Percentiles rank a stretch among this genome's conserved stretches.
Evolutionary conservation across 176 grass and related monocot species (phyloP).

Genomic region (Triticum dicoccoides): DNA sequence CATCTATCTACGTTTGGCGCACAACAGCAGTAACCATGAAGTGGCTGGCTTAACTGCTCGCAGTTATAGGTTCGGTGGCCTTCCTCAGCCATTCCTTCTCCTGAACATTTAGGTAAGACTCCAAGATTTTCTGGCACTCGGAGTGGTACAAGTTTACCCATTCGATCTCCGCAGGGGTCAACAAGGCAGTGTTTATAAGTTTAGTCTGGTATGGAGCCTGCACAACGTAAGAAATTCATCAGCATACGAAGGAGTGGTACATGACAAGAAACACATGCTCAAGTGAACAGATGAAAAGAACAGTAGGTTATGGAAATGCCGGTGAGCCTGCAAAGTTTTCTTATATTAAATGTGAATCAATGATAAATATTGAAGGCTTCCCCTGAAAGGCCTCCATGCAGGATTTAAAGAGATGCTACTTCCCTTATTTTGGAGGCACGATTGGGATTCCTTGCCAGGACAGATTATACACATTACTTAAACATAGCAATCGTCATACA

Average conservation of each 20-base stretch:
- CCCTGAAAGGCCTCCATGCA: no score
- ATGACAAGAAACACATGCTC: neutral
- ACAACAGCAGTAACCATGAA: neutral
- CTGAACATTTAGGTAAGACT: conserved; percentile 52
- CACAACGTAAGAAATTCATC: conserved; percentile 2
- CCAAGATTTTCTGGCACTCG: conserved; percentile 56
- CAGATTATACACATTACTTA: neutral
- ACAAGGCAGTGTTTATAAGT: conserved; percentile 56
- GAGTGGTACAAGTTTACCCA: conserved; percentile 84
- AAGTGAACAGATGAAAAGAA: neutral
- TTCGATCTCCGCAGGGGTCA: conserved; percentile 69
- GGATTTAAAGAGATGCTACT: no score
- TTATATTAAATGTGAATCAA: neutral
- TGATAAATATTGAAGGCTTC: neutral
- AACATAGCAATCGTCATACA: neutral
- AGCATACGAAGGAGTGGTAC: neutral
- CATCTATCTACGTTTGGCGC: conserved; percentile 4
- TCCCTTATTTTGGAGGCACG: neutral
- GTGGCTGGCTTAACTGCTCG: conserved; percentile 25
- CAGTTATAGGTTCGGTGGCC: conserved; percentile 59
- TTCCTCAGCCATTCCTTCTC: conserved; percentile 83
- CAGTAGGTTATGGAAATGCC: conserved; percentile 7
- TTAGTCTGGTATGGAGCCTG: conserved; percentile 92
- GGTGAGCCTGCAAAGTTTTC: neutral
- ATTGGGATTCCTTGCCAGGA: neutral